Base-by-base conservation (phyloP, 1,284 basidiomycete species). In the Moesziomyces parantarcticus region DNA sequence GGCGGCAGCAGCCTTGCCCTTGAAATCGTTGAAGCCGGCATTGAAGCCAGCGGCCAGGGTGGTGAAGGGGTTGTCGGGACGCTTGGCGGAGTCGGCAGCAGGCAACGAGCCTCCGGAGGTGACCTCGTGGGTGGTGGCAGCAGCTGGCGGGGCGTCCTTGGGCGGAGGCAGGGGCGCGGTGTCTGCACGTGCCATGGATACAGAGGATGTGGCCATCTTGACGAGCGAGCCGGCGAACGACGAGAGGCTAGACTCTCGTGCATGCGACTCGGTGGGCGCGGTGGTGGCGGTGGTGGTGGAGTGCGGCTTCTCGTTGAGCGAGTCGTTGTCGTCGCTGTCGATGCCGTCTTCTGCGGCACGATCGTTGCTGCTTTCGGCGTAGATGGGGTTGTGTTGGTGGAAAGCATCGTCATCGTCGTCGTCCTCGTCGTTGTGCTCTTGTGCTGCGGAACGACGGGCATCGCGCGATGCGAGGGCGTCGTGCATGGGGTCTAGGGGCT, bases 361-460 rank as follows among this genome's bases (percentile, higher is more conserved):
- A 14, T 61, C 62, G n/a, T 57, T 43, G 39, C 51, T 58, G n/a
- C 29, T 29, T 9, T 41, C 32, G 32, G 36, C 52, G 26, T 50
- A 59, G 45, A 75, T 21, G 40, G 60, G 49, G 34, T 36, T 14
- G 34, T 36, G 34, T 14, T 36, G 29, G 11, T 32, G 34, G 34
- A 36, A 36, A 6, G 45, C 32, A 13, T 47, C 39, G 39, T 52
- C 23, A 26, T 54, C 20, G 29, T 9, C 42, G 47, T 49, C 75
- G 74, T 46, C 50, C 9, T 60, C 74, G 41, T 72, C 46, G 85
- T 86, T 46, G 87, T 87, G 32, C 85, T 86, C 26, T 84, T 86
- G 16, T 75, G 78, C 18, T 82, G 84, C 25, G 85, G 85, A 56
- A 29, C 39, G 42, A 25, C 53, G 44, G 34, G 48, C 50, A n/a